Evolutionary conservation across 768 basidiomycete genomes (phyloP), one percentile per base, ranked within the genome.

Genomic region (Hydnomerulius pinastri): DNA sequence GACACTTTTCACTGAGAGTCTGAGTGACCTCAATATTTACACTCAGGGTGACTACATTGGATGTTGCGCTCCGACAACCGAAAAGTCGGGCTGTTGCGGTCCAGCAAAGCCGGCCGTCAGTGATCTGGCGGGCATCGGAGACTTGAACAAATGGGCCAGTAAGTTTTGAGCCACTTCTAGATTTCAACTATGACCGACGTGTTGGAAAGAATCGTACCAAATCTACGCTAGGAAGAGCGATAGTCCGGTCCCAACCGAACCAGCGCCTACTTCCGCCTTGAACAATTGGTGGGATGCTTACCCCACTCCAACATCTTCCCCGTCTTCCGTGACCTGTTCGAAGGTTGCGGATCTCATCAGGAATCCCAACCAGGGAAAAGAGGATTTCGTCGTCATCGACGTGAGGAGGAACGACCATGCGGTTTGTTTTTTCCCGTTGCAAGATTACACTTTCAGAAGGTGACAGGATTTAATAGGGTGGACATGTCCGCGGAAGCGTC

Each of bases 231-330:
- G 57, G 15, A 82, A 81, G 51, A 52, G 63, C 2, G 53, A 53
- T 2, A 33, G 8, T 17, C 2, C 40, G 17, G 15, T n/a, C 23
- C 13, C 33, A 9, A 12, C 41, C 3, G 28, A 45, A 17, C 29
- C 56, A 0, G 45, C 32, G 6, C 50, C 53, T 5, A 25, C 15
- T 21, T 48, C 41, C 2, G 55, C 69, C 4, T 69, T 82, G 27
- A 59, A 66, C 13, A 67, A 67, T 3, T 82, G 77, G 78, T 81
- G 78, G 79, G 76, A 81, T 46, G 80, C 79, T 0, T 82, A 77
- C 56, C 82, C 82, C 0, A 37, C 55, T 5, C 67, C 51, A 3
- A 29, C 60, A 33, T 71, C 77, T 1, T 58, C 68, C 2, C 68
- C 70, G 5, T 18, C 25, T 25, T 13, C 11, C 2, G 41, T 78